Base-by-base conservation (phyloP, 352 stramenopile species). In the Phytophthora hibernalis region DNA sequence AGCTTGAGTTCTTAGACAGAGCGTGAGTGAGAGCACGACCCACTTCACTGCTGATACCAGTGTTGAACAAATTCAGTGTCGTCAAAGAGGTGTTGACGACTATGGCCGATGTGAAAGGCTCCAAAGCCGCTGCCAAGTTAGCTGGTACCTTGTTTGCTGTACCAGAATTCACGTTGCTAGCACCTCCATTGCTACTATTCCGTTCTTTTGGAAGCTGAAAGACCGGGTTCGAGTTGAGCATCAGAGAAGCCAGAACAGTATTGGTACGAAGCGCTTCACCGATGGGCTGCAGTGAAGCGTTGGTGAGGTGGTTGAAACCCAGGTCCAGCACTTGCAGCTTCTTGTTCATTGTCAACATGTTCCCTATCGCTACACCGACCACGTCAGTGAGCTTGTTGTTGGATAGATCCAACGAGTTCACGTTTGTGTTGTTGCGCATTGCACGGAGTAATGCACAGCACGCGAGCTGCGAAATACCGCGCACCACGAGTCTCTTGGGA, bases 321-420 rank as follows among this genome's bases (percentile, higher is more conserved):
- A 92, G 48, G 55, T 90, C 80, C 22, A 92, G 68, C 7, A 72
- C 68, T 16, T 66, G 72, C 16, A 92, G 56, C 20, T 55, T 69
- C 56, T 82, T 82, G 73, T 92, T 92, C 12, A 66, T 54, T 13
- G 71, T 58, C n/a, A 92, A 21, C 80, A 91, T 82, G 44, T 85
- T 86, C 9, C 72, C 70, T 9, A 90, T 50, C 0, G 75, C 63
- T 9, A 65, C 62, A 12, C 64, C 74, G 13, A 89, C 55, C 6
- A 67, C 48, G 37, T 91, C 84, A 8, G 59, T 71, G 11, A 92
- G 74, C 2, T 54, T 33, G 60, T 90, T 91, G 65, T 86, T 86
- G 4, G 76, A 80, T 11, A 92, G 30, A n/a, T 92, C 84, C 24
- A 92, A 58, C 2, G 73, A 79, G 16, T 65, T 40, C 9, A 92